Conservation (phyloP, 148 eudicot species). For the Limonium bicolor region DNA sequence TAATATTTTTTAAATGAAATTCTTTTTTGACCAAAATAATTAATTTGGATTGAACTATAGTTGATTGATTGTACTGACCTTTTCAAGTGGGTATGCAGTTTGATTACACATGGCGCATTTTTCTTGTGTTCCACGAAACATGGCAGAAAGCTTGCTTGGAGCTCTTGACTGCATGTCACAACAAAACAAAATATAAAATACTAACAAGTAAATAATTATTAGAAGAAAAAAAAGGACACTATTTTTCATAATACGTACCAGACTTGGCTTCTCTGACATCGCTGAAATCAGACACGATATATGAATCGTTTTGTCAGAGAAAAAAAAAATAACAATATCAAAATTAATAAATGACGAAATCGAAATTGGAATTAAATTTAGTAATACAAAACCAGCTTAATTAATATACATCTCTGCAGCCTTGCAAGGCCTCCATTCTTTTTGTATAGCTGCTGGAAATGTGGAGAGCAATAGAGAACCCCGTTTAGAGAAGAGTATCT, state of each 20-base stretch:
- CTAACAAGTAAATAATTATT: not conserved
- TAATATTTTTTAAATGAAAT: not conserved
- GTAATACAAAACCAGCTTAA: too few species aligned
- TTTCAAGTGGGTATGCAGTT: conserved; percentile 90
- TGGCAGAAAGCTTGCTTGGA: conserved; percentile 62
- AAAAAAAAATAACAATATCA: conserved; percentile 1
- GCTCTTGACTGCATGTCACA: conserved; percentile 22
- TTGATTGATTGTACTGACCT: conserved; percentile 23
- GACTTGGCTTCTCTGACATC: too few species aligned
- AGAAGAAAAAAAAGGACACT: too few species aligned
- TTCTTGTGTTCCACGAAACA: conserved; percentile 82
- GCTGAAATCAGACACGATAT: too few species aligned
- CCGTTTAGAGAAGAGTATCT: conserved; percentile 5
- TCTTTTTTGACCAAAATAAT: not conserved
- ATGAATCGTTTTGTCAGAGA: not conserved
- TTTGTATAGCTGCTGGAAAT: conserved; percentile 4
- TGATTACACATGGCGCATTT: conserved; percentile 68
- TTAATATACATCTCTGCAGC: too few species aligned
- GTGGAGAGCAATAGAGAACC: conserved; percentile 3
- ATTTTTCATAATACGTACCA: too few species aligned
- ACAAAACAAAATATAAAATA: not conserved
- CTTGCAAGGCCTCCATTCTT: too few species aligned
- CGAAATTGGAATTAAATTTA: too few species aligned
- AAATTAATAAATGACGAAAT: too few species aligned
- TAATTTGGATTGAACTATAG: too few species aligned